Evolutionary conservation across 2,329 filamentous ascomycete genomes (phyloP), one percentile per base, ranked within the genome.

Genomic region (Penicillium expansum): DNA sequence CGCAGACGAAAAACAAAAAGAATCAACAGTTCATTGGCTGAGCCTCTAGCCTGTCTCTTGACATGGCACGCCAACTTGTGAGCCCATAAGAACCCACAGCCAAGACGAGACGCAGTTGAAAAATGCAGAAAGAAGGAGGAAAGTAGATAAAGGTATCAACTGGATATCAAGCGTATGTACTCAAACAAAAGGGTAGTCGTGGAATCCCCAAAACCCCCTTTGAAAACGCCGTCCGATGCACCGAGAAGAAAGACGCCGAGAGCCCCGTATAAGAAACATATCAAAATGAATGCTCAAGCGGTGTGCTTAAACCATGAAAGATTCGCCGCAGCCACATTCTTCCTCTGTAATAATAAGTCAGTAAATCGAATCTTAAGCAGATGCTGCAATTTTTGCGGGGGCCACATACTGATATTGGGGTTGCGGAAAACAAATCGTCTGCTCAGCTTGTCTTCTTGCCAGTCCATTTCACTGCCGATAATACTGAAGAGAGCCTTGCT

Each of bases 381-480:
- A 30, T 30, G 24, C 16, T 27, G 16, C 18, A 29, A 41, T 55
- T 58, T 44, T 43, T 48, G 44, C 27, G 38, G 49, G 39, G 48
- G 48, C 14, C 27, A 87, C 92, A 85, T 79, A 96, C 92, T 99
- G 72, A 97, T 97, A 71, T 99, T 99, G 2, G 94, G 94, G 74
- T 99, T 99, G 72, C 86, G 88, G 78, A 99, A 99, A 49, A 96
- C 87, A 75, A 99, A 99, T 63, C 90, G 83, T 75, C 92, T 85
- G 73, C 89, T 96, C 62, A 99, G 78, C 79, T 96, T 96, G 68
- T 97, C 94, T 77, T 97, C 92, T 11, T 93, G 83, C 92, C 93
- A 99, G 71, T 99, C 94, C 94, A 99, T 99, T 78, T 97, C 93
- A 71, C 90, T 96, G 5, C 94, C 94, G 67, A 99, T 97, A 52